A percentile compares a stretch with the other conserved stretches of the same genome.
These are phyloP conservation scores for Aphanomyces cochlioides DNA, from an alignment of 352 stramenopile genomes.

Conservation along the genomic window DNA sequence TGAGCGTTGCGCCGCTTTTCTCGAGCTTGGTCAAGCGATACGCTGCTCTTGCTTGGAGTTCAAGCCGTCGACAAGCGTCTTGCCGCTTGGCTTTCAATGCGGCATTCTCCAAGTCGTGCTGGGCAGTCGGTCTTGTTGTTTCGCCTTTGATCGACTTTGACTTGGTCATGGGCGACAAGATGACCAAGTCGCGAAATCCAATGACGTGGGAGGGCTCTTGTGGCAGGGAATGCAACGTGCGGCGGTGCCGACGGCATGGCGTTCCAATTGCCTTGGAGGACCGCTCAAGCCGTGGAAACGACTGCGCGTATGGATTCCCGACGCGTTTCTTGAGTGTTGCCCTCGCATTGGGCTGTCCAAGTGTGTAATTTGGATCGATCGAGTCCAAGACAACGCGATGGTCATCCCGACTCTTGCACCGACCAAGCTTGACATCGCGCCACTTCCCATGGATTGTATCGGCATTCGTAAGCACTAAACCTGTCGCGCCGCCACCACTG, in stretches of 20 bases:
- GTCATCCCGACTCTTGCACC: background rate
- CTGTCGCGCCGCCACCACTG: background rate
- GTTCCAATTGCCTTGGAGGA: too few species aligned
- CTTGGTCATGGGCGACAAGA: background rate
- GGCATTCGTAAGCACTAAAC: background rate
- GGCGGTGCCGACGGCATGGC: background rate
- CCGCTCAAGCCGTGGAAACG: constrained; percentile 17
- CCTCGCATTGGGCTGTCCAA: background rate
- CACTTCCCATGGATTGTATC: constrained; percentile 12
- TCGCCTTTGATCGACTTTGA: background rate
- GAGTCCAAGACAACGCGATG: constrained; percentile 16
- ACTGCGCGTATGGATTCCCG: constrained; percentile 18
- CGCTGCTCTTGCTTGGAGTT: constrained; percentile 6
- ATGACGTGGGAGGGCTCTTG: background rate
- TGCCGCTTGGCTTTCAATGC: background rate
- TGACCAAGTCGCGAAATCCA: constrained; percentile 4
- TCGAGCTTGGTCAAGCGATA: constrained; percentile 25
- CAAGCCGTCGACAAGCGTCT: background rate
- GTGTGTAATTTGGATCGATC: constrained; percentile 13
- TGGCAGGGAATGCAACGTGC: background rate
- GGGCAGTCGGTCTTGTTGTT: background rate
- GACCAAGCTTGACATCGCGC: constrained; percentile 17
- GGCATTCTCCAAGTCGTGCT: constrained; percentile 1
- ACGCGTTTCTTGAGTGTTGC: constrained; percentile 2
- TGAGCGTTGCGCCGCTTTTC: constrained; percentile 13